These are phyloP conservation scores for Talaromyces thailandensis DNA, from an alignment of 495 filamentous ascomycete species.

Conservation along the genomic window DNA sequence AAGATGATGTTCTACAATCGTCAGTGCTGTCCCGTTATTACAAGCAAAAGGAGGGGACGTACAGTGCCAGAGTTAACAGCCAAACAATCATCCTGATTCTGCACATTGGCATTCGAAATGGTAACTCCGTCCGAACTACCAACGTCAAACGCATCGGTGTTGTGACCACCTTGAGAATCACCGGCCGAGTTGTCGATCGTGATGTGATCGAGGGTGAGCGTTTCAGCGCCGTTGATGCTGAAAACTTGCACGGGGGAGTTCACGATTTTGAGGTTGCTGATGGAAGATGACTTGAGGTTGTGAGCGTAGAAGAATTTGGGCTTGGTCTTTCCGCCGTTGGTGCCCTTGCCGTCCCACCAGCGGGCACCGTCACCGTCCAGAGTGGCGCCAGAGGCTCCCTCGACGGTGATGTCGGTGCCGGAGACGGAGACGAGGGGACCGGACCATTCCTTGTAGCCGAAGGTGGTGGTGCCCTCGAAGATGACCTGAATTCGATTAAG, in stretches of 20 bases:
- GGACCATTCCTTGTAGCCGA: conserved; percentile 44
- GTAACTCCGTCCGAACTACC: conserved; percentile 38
- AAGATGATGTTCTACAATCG: conserved; percentile 39
- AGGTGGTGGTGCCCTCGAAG: conserved; percentile 43
- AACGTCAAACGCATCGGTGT: conserved; percentile 62
- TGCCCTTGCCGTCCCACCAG: conserved; percentile 46
- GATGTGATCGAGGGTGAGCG: conserved; percentile 39
- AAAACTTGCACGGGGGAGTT: conserved; percentile 58
- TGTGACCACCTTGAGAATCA: conserved; percentile 41
- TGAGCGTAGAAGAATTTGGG: conserved; percentile 51
- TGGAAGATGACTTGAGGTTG: conserved; percentile 30
- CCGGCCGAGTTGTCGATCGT: conserved; percentile 55
- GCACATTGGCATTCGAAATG: conserved; percentile 46
- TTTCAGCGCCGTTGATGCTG: conserved; percentile 41
- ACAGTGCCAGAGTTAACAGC: conserved; percentile 51
- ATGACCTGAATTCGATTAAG: conserved; percentile 32
- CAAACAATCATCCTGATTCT: conserved; percentile 58
- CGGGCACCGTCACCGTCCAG: conserved; percentile 37
- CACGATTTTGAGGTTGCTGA: conserved; percentile 34
- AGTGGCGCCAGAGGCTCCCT: conserved; percentile 25
- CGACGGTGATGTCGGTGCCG: conserved; percentile 35
- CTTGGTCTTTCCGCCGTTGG: conserved; percentile 48
- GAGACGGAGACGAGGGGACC: conserved; percentile 41
- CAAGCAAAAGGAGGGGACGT: background rate
- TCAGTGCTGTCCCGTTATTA: conserved; percentile 11